Evolutionary conservation across 2,329 filamentous ascomycete genomes (phyloP).

Genomic region (Penicillium sumatraense): DNA sequence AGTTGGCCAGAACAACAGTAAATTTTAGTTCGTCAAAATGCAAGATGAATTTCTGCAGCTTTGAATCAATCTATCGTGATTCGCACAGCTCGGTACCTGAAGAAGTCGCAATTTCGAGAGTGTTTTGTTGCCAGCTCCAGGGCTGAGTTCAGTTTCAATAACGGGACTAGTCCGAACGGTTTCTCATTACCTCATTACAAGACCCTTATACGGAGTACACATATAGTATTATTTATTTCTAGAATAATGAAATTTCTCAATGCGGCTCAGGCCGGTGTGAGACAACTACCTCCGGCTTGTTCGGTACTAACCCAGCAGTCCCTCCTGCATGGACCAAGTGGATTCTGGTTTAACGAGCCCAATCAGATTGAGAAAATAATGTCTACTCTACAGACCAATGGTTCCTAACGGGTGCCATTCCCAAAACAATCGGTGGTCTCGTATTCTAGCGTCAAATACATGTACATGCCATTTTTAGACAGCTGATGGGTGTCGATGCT

Average conservation of each 20-base stretch:
- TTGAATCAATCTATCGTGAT: no score
- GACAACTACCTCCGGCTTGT: neutral
- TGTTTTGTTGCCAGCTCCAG: neutral
- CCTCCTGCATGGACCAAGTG: neutral
- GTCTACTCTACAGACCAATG: neutral
- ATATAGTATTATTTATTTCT: neutral
- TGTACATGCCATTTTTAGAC: neutral
- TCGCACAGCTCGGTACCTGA: no score
- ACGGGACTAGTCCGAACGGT: neutral
- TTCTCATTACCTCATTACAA: neutral
- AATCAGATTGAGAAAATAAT: neutral
- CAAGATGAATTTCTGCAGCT: no score
- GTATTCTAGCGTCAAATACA: neutral
- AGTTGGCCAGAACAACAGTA: neutral
- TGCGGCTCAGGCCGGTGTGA: neutral
- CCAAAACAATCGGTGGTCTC: neutral
- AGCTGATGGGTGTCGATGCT: constrained; percentile 1
- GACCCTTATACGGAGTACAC: no score
- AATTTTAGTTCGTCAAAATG: neutral
- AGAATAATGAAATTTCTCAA: neutral
- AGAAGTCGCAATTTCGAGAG: no score
- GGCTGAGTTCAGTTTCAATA: neutral
- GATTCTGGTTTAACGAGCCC: neutral
- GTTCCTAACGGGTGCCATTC: neutral
- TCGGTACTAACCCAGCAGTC: neutral